phyloP scores from a whole-genome alignment of 2,329 filamentous ascomycete species.

The Stachybotrys chlorohalonatus region DNA sequence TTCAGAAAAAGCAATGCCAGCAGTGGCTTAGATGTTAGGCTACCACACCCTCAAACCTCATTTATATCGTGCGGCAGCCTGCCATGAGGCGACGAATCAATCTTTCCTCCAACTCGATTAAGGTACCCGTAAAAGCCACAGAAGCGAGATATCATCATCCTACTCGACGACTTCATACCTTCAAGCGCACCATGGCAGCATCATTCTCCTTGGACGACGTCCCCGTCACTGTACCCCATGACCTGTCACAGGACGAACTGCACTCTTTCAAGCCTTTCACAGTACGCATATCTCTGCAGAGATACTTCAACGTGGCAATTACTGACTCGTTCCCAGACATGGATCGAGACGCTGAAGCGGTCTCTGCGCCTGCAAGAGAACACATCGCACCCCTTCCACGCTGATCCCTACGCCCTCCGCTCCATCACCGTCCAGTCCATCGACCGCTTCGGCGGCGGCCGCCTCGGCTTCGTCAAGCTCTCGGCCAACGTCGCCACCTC shows the following conservation, averaged over 20 bases:
- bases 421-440: constrained; percentile 43
- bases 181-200: background rate
- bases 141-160: no score
- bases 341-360: constrained; percentile 35
- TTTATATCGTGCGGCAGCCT: background rate
- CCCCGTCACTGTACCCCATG: constrained; percentile 32
- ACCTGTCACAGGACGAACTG: constrained; percentile 34
- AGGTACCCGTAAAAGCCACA: no score
- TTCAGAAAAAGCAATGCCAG: no score
- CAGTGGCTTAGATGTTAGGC: no score
- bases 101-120: background rate
- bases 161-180: no score
- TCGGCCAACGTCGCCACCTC: constrained; percentile 37
- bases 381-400: constrained; percentile 41
- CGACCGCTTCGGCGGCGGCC: constrained; percentile 37
- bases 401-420: constrained; percentile 41
- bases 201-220: constrained; percentile 16
- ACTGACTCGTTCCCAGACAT: constrained; percentile 26
- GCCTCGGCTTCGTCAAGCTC: constrained; percentile 50
- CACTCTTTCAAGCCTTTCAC: constrained; percentile 40
- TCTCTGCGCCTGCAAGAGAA: constrained; percentile 37
- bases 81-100: background rate
- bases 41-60: background rate
- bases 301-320: no score
- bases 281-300: constrained; percentile 16